phyloP scores from a whole-genome alignment of 306 rosid genomes.

The Begonia fuchsioides region DNA sequence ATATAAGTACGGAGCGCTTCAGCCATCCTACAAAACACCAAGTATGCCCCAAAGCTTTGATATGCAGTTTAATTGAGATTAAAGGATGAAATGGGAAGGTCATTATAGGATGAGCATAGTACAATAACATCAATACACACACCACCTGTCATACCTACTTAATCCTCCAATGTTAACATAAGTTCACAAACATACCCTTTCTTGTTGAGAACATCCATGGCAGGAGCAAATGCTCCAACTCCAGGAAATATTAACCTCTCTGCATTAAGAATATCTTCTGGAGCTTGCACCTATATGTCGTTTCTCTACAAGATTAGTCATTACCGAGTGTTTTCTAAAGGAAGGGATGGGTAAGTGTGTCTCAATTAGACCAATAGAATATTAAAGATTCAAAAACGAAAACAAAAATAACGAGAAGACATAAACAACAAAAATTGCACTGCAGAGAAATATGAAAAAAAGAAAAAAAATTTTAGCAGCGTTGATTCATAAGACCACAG shows the following conservation, averaged over 20 bases:
- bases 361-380: background rate
- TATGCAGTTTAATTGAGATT: background rate
- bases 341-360: background rate
- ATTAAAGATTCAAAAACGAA: too few species aligned
- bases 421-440: too few species aligned
- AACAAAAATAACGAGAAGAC: too few species aligned
- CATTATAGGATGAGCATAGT: too few species aligned
- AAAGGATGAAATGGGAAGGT: too few species aligned
- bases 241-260: conserved; percentile 72
- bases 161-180: background rate
- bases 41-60: conserved; percentile 5
- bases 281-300: conserved; percentile 56
- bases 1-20: conserved; percentile 80
- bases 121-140: too few species aligned
- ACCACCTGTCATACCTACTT: too few species aligned
- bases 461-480: too few species aligned
- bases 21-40: conserved; percentile 54
- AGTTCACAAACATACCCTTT: conserved; percentile 35
- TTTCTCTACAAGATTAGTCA: conserved; percentile 2
- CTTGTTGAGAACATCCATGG: conserved; percentile 79
- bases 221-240: conserved; percentile 86
- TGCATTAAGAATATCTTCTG: conserved; percentile 74
- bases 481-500: too few species aligned
- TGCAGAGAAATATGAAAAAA: too few species aligned
- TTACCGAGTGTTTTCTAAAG: background rate